Base-by-base conservation (phyloP, 169 alveolate species). In the Babesia divergens region DNA sequence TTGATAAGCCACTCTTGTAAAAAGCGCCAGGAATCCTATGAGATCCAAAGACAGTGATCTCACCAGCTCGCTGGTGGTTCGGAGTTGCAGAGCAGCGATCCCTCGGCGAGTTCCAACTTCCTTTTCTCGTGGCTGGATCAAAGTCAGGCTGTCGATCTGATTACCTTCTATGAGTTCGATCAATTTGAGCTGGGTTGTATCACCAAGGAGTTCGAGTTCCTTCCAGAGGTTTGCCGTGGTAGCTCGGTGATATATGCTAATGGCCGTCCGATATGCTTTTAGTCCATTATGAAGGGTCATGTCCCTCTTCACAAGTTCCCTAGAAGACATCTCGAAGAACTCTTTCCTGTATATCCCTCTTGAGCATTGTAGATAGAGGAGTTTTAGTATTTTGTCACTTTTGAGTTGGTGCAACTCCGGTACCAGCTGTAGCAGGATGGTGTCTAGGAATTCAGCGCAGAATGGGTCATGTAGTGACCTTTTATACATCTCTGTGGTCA, bases 381-480 rank as follows among this genome's bases (percentile, higher is more conserved):
- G 46, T 31, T 77, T 77, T 18, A 58, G 28, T 1, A 66, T 55
- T 31, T 77, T 77, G 24, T 77, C 86, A 20, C 59, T 46, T 42
- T 47, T 77, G 2, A 77, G 67, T 35, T 65, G 70, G 8, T 26
- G 34, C 47, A 77, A 66, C 51, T 47, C 16, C 0, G 66, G 40
- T n/a, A 16, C 52, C 40, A 77, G 18, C 24, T 40, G 65, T 16
- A 34, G 18, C 5, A 77, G 62, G 11, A 37, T 16, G 14, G 32
- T 35, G n/a, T 51, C 51, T 8, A 77, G 22, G 38, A 77, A 58
- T 3, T 40, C 69, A 26, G 50, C 29, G 14, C 51, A 24, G 29
- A 77, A 67, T 3, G 72, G 72, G 47, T 71, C 53, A 0, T 26
- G 40, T 0, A 3, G 0, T 3, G 1, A 1, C 24, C n/a, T 64